Percentiles rank a stretch among this genome's conserved stretches.
Evolutionary conservation across 768 basidiomycete genomes (phyloP).

Genomic region (Lentinus tigrinus): DNA sequence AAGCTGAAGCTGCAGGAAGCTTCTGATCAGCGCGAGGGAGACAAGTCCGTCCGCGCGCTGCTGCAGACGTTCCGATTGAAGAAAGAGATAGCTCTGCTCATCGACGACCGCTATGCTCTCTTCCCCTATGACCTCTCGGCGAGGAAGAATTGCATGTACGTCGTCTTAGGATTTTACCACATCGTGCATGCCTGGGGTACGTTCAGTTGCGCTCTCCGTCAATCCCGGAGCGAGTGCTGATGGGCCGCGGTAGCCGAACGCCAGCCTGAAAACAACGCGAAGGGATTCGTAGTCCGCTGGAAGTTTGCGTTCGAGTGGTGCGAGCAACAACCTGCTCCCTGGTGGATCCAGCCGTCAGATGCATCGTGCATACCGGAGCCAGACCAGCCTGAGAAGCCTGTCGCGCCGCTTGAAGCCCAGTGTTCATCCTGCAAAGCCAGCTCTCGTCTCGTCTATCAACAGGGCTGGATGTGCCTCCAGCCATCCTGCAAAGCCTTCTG

Average conservation of each 20-base stretch:
- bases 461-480: constrained; percentile 64
- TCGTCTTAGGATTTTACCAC: constrained; percentile 68
- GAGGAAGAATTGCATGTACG: constrained; percentile 46
- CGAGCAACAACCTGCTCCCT: constrained; percentile 59
- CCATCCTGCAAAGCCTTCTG: constrained; percentile 60
- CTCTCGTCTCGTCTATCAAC: constrained; percentile 54
- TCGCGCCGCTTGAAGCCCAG: neutral
- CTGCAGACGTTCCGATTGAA: constrained; percentile 52
- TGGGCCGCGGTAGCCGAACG: constrained; percentile 53
- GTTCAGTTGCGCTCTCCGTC: constrained; percentile 19
- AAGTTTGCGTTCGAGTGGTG: constrained; percentile 90
- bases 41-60: constrained; percentile 70
- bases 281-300: constrained; percentile 63
- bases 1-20: constrained; percentile 42
- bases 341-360: constrained; percentile 34
- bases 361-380: neutral
- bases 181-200: constrained; percentile 72
- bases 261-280: constrained; percentile 46
- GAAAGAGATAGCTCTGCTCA: constrained; percentile 66
- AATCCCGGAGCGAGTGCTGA: constrained; percentile 11
- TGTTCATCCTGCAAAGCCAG: constrained; percentile 45
- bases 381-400: neutral
- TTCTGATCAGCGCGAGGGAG: constrained; percentile 65
- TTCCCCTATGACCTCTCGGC: constrained; percentile 70
- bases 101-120: constrained; percentile 68